Percentiles rank a stretch among this genome's conserved stretches.
Evolutionary conservation across 2,329 filamentous ascomycete genomes (phyloP).

Genomic region (Fusarium newnesense): DNA sequence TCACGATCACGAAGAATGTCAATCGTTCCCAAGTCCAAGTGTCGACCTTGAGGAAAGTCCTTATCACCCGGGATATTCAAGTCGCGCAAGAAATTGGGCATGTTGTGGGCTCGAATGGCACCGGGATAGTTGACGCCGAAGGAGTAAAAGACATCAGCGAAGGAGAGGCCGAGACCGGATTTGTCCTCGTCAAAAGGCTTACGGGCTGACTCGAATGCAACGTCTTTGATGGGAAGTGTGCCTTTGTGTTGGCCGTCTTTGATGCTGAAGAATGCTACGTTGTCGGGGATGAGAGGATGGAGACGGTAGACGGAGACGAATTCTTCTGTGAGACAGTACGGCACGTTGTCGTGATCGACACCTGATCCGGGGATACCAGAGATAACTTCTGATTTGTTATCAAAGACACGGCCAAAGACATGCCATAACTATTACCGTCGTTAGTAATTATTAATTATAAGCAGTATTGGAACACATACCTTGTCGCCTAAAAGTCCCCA

Average conservation of each 20-base stretch:
- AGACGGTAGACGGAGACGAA: constrained; percentile 28
- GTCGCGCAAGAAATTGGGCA: constrained; percentile 20
- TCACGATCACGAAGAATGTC: constrained; percentile 31
- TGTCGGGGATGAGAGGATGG: constrained; percentile 16
- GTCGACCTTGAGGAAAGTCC: constrained; percentile 12
- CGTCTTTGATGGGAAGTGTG: constrained; percentile 10
- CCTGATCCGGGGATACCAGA: constrained; percentile 24
- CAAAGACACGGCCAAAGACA: constrained; percentile 9
- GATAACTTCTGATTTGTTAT: constrained; percentile 26
- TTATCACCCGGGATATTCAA: constrained; percentile 4
- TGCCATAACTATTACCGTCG: neutral
- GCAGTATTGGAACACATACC: neutral
- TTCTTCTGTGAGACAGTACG: constrained; percentile 22
- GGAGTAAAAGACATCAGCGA: constrained; percentile 24
- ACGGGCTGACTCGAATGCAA: constrained; percentile 13
- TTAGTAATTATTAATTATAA: neutral
- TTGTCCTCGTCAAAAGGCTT: neutral
- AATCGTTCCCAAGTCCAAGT: constrained; percentile 21
- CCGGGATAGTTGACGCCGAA: constrained; percentile 20
- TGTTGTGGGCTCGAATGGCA: constrained; percentile 25
- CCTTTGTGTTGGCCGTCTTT: constrained; percentile 10
- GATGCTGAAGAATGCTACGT: constrained; percentile 16
- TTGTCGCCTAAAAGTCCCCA: constrained; percentile 25
- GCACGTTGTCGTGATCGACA: constrained; percentile 8
- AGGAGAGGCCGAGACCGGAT: neutral